Percentiles rank a stretch among this genome's conserved stretches.
Evolutionary conservation across 2,329 filamentous ascomycete species (phyloP).

Genomic region (Ophiocordyceps camponoti-rufipedis): DNA sequence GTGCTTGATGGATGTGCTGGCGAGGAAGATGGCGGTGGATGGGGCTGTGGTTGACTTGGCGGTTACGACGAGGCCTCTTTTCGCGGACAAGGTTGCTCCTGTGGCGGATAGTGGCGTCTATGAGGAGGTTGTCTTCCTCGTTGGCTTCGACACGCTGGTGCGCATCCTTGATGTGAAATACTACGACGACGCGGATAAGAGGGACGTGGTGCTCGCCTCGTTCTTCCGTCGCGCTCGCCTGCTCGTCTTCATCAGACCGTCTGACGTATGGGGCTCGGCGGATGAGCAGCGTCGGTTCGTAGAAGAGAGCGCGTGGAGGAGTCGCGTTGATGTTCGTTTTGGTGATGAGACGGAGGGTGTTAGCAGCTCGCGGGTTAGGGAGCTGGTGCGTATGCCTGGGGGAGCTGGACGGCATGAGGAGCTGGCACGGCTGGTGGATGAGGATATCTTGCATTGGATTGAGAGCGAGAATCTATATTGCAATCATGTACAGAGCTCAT

Average conservation of each 20-base stretch:
- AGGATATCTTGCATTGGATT: conserved; percentile 39
- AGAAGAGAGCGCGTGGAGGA: conserved; percentile 30
- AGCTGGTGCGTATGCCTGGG: conserved; percentile 27
- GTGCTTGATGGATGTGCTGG: conserved; percentile 54
- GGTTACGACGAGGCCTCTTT: conserved; percentile 55
- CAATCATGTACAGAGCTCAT: too few relatives aligned
- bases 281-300: conserved; percentile 26
- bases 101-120: conserved; percentile 31
- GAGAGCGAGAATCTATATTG: conserved; percentile 16
- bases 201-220: conserved; percentile 13
- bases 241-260: conserved; percentile 44
- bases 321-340: conserved; percentile 30
- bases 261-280: conserved; percentile 14
- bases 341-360: conserved; percentile 20
- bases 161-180: conserved; percentile 59
- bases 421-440: conserved; percentile 35
- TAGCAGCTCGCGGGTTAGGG: conserved; percentile 46
- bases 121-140: conserved; percentile 42
- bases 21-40: conserved; percentile 24
- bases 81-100: conserved; percentile 49
- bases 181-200: conserved; percentile 29
- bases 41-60: conserved; percentile 39
- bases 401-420: conserved; percentile 8
- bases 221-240: conserved; percentile 47
- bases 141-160: conserved; percentile 60